These are phyloP conservation scores for Mycena crocata DNA, from an alignment of 768 basidiomycete species.

Conservation along the genomic window DNA sequence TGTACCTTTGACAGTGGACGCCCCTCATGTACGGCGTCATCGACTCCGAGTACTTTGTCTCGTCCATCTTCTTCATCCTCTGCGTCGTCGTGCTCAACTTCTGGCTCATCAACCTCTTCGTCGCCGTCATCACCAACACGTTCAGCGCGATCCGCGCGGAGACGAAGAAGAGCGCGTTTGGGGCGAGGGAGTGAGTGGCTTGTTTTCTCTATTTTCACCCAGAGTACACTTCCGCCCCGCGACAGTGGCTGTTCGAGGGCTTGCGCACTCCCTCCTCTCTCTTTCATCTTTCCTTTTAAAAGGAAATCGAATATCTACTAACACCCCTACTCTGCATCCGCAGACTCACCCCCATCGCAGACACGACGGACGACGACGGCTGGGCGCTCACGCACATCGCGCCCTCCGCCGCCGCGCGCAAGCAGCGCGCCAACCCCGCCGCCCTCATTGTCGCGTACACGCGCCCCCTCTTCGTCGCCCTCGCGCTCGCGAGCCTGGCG, in stretches of 20 bases:
- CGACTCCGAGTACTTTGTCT: conserved; percentile 90
- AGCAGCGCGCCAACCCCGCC: conserved; percentile 57
- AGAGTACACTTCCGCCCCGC: too few species aligned
- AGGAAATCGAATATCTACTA: neutral
- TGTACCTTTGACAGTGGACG: conserved; percentile 66
- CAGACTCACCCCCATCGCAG: conserved; percentile 14
- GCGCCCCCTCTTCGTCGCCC: conserved; percentile 78
- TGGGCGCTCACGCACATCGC: conserved; percentile 57
- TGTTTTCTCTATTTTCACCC: neutral
- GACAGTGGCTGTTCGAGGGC: too few species aligned
- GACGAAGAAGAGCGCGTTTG: conserved; percentile 93
- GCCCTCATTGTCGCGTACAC: conserved; percentile 70
- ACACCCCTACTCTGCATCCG: too few species aligned
- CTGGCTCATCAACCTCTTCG: conserved; percentile 93
- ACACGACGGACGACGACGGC: conserved; percentile 60
- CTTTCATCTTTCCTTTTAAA: neutral
- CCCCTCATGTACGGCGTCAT: conserved; percentile 89
- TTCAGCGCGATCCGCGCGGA: conserved; percentile 89
- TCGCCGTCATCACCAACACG: conserved; percentile 95
- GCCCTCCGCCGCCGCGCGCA: too few species aligned
- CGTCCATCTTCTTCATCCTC: conserved; percentile 87
- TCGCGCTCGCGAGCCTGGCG: conserved; percentile 77
- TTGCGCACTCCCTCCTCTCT: too few species aligned
- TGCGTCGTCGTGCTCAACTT: conserved; percentile 91
- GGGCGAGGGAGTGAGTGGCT: conserved; percentile 73